phyloP scores from a whole-genome alignment of 148 eudicot species.

The Suaeda aralocaspica region DNA sequence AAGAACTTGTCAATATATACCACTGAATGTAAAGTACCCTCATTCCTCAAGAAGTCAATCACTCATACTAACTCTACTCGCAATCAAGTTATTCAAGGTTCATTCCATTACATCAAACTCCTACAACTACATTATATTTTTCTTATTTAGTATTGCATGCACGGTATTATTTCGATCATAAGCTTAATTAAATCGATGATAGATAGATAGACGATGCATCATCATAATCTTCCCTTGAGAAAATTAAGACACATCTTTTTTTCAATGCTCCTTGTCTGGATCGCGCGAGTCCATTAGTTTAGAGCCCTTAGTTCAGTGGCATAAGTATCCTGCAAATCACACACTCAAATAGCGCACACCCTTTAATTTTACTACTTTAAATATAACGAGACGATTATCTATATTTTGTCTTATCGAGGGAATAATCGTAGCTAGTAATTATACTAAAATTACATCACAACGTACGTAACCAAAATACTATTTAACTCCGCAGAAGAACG shows the following conservation, averaged over 20 bases:
- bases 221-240: conserved; percentile 54
- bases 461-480: conserved; percentile 42
- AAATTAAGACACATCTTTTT: conserved; percentile 61
- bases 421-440: too few species aligned
- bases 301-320: conserved; percentile 53
- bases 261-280: conserved; percentile 78
- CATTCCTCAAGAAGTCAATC: background rate
- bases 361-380: background rate
- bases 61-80: background rate
- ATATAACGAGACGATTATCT: too few species aligned
- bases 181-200: background rate
- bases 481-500: conserved; percentile 49
- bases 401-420: too few species aligned
- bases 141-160: background rate
- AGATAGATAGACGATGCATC: background rate
- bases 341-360: background rate
- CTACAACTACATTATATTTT: background rate
- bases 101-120: background rate
- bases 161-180: background rate
- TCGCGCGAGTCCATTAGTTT: conserved; percentile 38
- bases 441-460: background rate
- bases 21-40: background rate
- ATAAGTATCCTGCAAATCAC: conserved; percentile 39
- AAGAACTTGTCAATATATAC: background rate
- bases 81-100: background rate